Base-by-base conservation (phyloP, 352 stramenopile species). In the Pythium biforme region DNA sequence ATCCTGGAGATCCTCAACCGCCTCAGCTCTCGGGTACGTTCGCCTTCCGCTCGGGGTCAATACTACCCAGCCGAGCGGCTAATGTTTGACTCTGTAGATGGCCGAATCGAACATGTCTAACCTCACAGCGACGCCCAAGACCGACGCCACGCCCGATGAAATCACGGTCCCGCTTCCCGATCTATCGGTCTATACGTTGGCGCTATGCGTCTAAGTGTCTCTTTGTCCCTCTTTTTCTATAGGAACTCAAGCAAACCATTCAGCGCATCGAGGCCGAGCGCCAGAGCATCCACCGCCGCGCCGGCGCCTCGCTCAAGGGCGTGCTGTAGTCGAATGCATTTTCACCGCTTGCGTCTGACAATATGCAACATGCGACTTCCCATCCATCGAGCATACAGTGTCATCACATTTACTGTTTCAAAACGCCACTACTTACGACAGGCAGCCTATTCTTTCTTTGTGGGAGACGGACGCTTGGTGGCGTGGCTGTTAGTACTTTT, bases 1-100 rank as follows among this genome's bases (percentile, higher is more conserved):
- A 90, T 92, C 45, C 72, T 95, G 12, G 86, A 95, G 63, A 91
- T 95, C 82, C 86, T 95, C 65, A 95, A 95, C 55, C 82, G 86
- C 14, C 69, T 95, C 45, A 94, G 83, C 70, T 90, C 83, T 14
- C 83, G 84, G 53, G 86, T 94, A 58, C 46, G 73, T 43, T 20
- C 6, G 11, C 31, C 31, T 10, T 34, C 29, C 29, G 5, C 29
- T 34, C 29, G 29, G 29, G 29, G 5, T 34, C 5, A 10, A 4
- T 34, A 4, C 29, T 10, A 34, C 10, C 5, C 5, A 4, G 29
- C 29, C 29, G 5, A 34, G 10, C 29, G 29, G 10, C 29, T n/a
- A 27, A 40, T 11, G 2, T 47, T 33, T 34, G 39, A 22, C 33
- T 11, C 7, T 41, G 23, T 62, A 94, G 84, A 88, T 95, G 81